Percentiles rank a stretch among this genome's conserved stretches.
Conservation (phyloP, 1,139 yeast species). For the Groenewaldozyma auringiensis region DNA sequence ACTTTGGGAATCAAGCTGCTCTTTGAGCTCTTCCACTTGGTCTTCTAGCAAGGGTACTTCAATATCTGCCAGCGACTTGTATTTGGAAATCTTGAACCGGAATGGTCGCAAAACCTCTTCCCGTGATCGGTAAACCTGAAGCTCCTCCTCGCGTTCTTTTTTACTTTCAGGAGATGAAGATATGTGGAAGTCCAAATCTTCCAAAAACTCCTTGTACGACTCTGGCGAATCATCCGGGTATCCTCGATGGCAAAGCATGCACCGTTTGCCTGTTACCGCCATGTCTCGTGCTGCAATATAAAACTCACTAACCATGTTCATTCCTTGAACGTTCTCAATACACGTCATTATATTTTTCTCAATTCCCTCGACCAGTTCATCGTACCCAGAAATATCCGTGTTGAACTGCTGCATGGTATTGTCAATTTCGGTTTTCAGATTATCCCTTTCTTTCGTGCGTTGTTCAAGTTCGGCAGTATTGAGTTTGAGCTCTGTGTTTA, state of each 20-base stretch:
- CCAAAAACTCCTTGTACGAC: slow-evolving; percentile 3
- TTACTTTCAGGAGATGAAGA: slow-evolving; percentile 3
- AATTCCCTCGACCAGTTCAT: not conserved
- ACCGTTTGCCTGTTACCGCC: slow-evolving; percentile 48
- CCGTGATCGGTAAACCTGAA: slow-evolving; percentile 31
- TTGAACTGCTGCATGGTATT: slow-evolving; percentile 14
- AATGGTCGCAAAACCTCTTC: slow-evolving; percentile 25
- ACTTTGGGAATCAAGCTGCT: slow-evolving; percentile 12
- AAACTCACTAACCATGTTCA: slow-evolving; percentile 57
- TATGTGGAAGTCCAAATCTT: slow-evolving; percentile 3
- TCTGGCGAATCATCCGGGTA: slow-evolving; percentile 37
- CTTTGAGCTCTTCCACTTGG: slow-evolving; percentile 22
- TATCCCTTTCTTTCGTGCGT: slow-evolving; percentile 9
- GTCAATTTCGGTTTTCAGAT: slow-evolving; percentile 17
- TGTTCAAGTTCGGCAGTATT: slow-evolving; percentile 18
- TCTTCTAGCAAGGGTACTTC: slow-evolving; percentile 18
- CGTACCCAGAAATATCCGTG: not conserved
- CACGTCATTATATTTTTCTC: slow-evolving; percentile 34
- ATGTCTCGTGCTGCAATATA: slow-evolving; percentile 56
- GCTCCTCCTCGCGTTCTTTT: slow-evolving; percentile 5
- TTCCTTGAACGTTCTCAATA: slow-evolving; percentile 57
- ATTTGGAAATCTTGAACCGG: slow-evolving; percentile 18
- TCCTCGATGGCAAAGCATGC: slow-evolving; percentile 58
- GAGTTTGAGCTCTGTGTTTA: slow-evolving; percentile 12
- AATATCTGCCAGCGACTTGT: slow-evolving; percentile 9